phyloP scores from a whole-genome alignment of 306 rosid species.

The Rubus parviflorus region DNA sequence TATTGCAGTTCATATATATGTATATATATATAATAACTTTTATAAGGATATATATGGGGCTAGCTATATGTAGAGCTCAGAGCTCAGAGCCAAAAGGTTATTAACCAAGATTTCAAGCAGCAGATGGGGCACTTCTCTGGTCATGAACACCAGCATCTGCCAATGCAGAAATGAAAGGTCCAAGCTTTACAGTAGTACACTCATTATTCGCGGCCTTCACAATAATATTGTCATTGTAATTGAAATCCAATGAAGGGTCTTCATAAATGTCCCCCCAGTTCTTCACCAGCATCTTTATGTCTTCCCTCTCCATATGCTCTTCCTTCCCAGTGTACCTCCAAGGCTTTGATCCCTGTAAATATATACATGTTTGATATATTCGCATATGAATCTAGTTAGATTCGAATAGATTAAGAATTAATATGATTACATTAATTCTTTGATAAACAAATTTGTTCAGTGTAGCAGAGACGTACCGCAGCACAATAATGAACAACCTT shows the following conservation, averaged over 20 bases:
- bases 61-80: neutral
- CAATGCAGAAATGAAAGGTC: slow-evolving; percentile 22
- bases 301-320: slow-evolving; percentile 49
- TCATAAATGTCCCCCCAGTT: slow-evolving; percentile 52
- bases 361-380: neutral
- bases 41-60: neutral
- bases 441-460: neutral
- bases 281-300: slow-evolving; percentile 48
- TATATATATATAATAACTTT: neutral
- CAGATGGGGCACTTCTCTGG: slow-evolving; percentile 33
- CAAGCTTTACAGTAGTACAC: slow-evolving; percentile 9
- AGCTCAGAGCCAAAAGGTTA: neutral
- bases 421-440: neutral
- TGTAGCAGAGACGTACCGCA: slow-evolving; percentile 24
- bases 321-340: slow-evolving; percentile 57
- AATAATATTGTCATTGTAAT: neutral
- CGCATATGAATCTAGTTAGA: neutral
- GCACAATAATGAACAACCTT: slow-evolving; percentile 55
- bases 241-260: slow-evolving; percentile 44
- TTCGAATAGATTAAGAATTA: neutral
- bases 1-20: neutral
- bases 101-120: slow-evolving; percentile 26
- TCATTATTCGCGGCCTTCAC: slow-evolving; percentile 3
- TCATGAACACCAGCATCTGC: slow-evolving; percentile 14
- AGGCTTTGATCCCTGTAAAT: slow-evolving; percentile 48